These are phyloP conservation scores for Leishmania martiniquensis DNA, from an alignment of 208 protist species.

Conservation along the genomic window DNA sequence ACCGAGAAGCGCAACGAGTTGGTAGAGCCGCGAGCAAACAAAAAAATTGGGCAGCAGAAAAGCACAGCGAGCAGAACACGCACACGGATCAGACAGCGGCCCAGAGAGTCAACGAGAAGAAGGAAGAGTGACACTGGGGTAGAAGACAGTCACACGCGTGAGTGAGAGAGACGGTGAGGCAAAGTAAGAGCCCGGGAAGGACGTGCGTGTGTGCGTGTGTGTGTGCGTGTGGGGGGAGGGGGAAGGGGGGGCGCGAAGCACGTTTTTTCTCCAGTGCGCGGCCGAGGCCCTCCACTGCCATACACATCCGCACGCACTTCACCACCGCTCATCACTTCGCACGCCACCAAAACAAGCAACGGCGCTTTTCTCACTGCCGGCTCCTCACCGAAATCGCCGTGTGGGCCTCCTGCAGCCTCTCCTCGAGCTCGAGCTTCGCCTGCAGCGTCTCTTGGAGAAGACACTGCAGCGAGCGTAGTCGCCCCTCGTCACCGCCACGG, in stretches of 20 bases:
- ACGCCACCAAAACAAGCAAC: neutral
- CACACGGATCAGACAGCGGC: neutral
- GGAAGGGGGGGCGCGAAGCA: too few relatives aligned
- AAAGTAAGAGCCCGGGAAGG: neutral
- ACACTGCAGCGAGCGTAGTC: constrained; percentile 56
- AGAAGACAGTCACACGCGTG: neutral
- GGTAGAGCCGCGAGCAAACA: constrained; percentile 12
- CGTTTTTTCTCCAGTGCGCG: too few relatives aligned
- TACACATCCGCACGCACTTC: neutral
- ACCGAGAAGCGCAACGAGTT: neutral
- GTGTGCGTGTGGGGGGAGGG: too few relatives aligned
- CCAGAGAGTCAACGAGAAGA: neutral
- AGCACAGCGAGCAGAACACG: neutral
- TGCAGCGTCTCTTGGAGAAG: constrained; percentile 67
- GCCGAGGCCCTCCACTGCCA: too few relatives aligned
- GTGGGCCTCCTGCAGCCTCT: constrained; percentile 38
- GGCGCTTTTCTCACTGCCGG: neutral
- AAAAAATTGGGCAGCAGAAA: too few relatives aligned
- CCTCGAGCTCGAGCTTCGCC: constrained; percentile 63
- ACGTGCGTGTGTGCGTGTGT: too few relatives aligned
- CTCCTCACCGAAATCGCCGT: neutral
- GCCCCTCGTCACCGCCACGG: constrained; percentile 32
- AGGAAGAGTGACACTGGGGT: neutral
- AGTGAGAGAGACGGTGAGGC: neutral
- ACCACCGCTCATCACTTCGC: neutral